A percentile compares a stretch with the other conserved stretches of the same genome.
Evolutionary conservation across 2,329 filamentous ascomycete species (phyloP).

Genomic region (Botrytis porri): DNA sequence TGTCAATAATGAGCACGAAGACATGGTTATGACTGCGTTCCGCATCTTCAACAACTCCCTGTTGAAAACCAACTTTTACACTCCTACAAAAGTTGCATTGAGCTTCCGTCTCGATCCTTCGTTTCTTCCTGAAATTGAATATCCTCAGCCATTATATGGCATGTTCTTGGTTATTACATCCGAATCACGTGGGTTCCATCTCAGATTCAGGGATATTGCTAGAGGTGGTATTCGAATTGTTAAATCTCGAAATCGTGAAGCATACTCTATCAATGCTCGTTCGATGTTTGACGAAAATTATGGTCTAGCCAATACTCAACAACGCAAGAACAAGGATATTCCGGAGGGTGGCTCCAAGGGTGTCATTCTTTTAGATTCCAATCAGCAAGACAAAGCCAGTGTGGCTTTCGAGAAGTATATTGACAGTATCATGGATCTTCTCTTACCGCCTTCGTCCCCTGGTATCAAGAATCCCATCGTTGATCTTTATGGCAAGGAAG

Average conservation of each 20-base stretch:
- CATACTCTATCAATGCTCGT: constrained; percentile 92
- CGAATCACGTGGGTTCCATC: constrained; percentile 94
- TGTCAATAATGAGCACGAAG: constrained; percentile 90
- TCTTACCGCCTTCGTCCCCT: constrained; percentile 83
- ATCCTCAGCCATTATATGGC: constrained; percentile 88
- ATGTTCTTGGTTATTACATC: constrained; percentile 99
- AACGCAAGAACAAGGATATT: constrained; percentile 99
- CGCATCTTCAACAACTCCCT: constrained; percentile 90
- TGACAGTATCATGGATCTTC: constrained; percentile 93
- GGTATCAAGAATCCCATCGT: constrained; percentile 99
- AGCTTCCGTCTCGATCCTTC: constrained; percentile 89
- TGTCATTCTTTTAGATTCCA: constrained; percentile 88
- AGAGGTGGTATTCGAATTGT: constrained; percentile 97
- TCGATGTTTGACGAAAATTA: constrained; percentile 99
- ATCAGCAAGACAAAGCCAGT: constrained; percentile 87
- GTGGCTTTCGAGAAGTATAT: constrained; percentile 99
- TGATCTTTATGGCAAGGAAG: constrained; percentile 88
- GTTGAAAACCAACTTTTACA: constrained; percentile 93
- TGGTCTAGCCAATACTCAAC: constrained; percentile 94
- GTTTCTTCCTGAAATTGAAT: constrained; percentile 89
- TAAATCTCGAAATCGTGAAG: constrained; percentile 94
- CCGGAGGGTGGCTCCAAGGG: constrained; percentile 98
- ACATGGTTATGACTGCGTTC: constrained; percentile 98
- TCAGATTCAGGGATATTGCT: constrained; percentile 95
- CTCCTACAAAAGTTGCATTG: constrained; percentile 94